These are phyloP conservation scores for Lasiodiplodia sp. DNA, from an alignment of 2,329 filamentous ascomycete genomes.

Conservation along the genomic window DNA sequence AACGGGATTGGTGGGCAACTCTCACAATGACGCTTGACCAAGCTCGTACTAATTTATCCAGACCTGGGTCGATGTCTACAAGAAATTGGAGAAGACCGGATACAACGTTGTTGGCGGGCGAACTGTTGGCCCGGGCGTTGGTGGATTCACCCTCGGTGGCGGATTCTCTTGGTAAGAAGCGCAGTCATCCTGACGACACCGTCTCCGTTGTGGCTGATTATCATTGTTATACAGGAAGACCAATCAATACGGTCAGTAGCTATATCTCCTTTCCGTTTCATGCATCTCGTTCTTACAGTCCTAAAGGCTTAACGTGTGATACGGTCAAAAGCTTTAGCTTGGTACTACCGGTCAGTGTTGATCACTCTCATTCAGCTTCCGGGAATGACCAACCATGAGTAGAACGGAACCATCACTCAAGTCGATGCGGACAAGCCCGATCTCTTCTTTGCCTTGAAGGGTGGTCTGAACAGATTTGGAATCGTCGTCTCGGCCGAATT, in stretches of 20 bases:
- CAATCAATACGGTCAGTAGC: not conserved
- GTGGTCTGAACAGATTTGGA: slow-evolving; percentile 48
- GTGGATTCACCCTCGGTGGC: slow-evolving; percentile 17
- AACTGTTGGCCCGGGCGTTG: slow-evolving; percentile 2
- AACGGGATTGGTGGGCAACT: not conserved
- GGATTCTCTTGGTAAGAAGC: slow-evolving; percentile 11
- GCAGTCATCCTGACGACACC: not conserved
- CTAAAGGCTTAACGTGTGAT: slow-evolving; percentile 5
- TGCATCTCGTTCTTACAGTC: not conserved
- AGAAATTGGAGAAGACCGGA: slow-evolving; percentile 1
- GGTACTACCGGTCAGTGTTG: not conserved
- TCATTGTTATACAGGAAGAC: not conserved
- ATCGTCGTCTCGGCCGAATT: slow-evolving; percentile 40
- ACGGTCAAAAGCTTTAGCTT: slow-evolving; percentile 14
- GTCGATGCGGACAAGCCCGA: slow-evolving; percentile 34
- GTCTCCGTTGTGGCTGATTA: not conserved
- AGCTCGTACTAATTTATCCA: not conserved
- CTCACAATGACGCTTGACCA: too few species aligned
- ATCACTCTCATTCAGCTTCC: not conserved
- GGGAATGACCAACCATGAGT: not conserved
- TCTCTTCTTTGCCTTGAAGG: slow-evolving; percentile 45
- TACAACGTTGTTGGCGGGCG: slow-evolving; percentile 20
- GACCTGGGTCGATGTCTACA: slow-evolving; percentile 11
- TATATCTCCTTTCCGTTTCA: not conserved
- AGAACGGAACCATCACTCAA: slow-evolving; percentile 13